These are phyloP conservation scores for Yarrowia osloensis DNA, from an alignment of 805 yeast genomes.

Conservation along the genomic window DNA sequence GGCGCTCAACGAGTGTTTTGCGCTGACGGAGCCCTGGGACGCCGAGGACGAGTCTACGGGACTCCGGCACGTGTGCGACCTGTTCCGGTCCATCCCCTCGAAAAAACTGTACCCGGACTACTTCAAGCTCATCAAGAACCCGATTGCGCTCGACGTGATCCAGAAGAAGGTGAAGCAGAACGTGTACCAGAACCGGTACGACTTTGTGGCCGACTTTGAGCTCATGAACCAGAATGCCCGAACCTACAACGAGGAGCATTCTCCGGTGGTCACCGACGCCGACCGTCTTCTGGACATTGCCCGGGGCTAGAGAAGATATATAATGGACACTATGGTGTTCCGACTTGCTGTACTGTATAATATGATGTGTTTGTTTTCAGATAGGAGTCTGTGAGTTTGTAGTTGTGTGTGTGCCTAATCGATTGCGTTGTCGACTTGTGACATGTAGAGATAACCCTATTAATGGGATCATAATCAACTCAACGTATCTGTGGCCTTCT, in stretches of 20 bases:
- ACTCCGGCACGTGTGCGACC: not conserved
- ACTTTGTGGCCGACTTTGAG: constrained; percentile 53
- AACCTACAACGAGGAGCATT: constrained; percentile 67
- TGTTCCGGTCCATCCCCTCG: constrained; percentile 70
- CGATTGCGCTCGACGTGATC: constrained; percentile 60
- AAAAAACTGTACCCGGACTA: constrained; percentile 81
- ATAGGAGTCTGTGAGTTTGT: no score
- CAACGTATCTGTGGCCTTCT: no score
- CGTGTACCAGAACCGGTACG: constrained; percentile 46
- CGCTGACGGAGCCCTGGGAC: constrained; percentile 33
- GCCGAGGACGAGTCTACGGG: constrained; percentile 31
- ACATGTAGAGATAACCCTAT: no score
- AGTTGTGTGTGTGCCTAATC: no score
- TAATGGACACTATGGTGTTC: not conserved
- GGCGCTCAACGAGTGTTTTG: constrained; percentile 32
- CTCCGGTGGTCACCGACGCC: constrained; percentile 65
- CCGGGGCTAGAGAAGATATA: constrained; percentile 21
- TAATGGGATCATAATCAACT: no score
- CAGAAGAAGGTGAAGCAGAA: constrained; percentile 49
- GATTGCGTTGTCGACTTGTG: no score
- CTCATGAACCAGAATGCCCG: constrained; percentile 69
- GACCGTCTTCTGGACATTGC: constrained; percentile 32
- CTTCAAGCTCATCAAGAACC: constrained; percentile 60
- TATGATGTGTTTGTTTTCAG: constrained; percentile 9
- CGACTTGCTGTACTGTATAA: constrained; percentile 17